These are phyloP conservation scores for Sarcomyxa edulis DNA, from an alignment of 768 basidiomycete genomes.

Conservation along the genomic window DNA sequence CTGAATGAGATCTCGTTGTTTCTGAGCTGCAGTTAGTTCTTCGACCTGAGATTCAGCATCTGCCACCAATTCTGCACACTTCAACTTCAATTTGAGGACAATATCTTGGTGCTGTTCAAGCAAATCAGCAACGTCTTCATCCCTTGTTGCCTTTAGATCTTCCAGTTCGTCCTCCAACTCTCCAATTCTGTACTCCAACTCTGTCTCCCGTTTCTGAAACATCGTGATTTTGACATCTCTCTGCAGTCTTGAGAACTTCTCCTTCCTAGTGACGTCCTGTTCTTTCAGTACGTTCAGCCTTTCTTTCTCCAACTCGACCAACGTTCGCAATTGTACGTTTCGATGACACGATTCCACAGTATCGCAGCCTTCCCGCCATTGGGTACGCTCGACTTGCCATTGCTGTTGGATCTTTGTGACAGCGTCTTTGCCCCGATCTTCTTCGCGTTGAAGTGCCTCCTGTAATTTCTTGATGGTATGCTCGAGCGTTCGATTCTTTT, in stretches of 20 bases:
- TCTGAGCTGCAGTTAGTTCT: conserved; percentile 30
- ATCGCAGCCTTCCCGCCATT: conserved; percentile 62
- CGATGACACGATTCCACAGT: conserved; percentile 58
- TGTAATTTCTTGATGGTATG: conserved; percentile 51
- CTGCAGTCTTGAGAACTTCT: conserved; percentile 55
- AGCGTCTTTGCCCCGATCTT: conserved; percentile 33
- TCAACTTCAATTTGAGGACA: conserved; percentile 23
- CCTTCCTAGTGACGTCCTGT: conserved; percentile 47
- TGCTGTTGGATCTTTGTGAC: conserved; percentile 39
- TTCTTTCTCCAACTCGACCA: conserved; percentile 49
- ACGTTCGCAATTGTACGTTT: conserved; percentile 56
- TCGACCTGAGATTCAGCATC: conserved; percentile 34
- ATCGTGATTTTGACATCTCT: conserved; percentile 64
- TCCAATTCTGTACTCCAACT: conserved; percentile 48
- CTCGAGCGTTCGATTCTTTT: conserved; percentile 61
- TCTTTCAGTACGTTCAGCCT: conserved; percentile 47
- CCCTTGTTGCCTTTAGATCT: conserved; percentile 12
- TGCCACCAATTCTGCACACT: conserved; percentile 24
- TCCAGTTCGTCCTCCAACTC: conserved; percentile 47
- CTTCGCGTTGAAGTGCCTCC: conserved; percentile 40
- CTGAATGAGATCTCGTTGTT: conserved; percentile 42
- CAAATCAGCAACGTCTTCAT: conserved; percentile 6
- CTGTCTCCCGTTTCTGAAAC: conserved; percentile 59
- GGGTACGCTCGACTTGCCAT: conserved; percentile 46
- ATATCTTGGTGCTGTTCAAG: conserved; percentile 17